Conservation (phyloP, 2,329 filamentous ascomycete genomes). For the Aspergillus pseudoviridinutans region DNA sequence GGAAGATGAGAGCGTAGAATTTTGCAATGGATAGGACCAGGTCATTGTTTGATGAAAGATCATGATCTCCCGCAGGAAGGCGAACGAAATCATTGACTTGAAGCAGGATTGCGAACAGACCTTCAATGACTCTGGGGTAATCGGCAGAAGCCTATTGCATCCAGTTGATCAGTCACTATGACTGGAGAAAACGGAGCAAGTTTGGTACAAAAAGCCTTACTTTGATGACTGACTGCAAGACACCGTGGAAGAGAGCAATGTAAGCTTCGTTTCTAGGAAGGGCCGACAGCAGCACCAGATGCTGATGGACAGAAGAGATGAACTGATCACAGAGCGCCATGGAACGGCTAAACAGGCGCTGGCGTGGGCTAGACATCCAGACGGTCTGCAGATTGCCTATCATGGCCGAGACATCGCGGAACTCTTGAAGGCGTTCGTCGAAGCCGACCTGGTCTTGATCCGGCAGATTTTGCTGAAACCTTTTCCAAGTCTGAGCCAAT, state of each 20-base stretch:
- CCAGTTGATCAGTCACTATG: slow-evolving; percentile 2
- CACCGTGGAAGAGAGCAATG: slow-evolving; percentile 31
- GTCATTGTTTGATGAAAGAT: slow-evolving; percentile 7
- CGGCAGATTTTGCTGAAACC: slow-evolving; percentile 28
- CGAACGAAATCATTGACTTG: slow-evolving; percentile 30
- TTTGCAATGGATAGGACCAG: slow-evolving; percentile 21
- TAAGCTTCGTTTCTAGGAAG: slow-evolving; percentile 27
- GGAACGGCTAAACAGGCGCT: slow-evolving; percentile 22
- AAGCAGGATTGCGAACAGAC: slow-evolving; percentile 29
- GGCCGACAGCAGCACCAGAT: slow-evolving; percentile 22
- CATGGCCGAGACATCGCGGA: slow-evolving; percentile 26
- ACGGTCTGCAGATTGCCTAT: slow-evolving; percentile 24
- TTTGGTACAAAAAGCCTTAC: slow-evolving; percentile 15
- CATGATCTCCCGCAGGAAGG: slow-evolving; percentile 7
- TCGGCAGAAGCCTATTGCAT: slow-evolving; percentile 28
- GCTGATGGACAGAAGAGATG: slow-evolving; percentile 25
- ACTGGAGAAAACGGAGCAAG: not conserved
- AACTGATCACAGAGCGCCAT: slow-evolving; percentile 27
- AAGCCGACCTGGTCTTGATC: slow-evolving; percentile 25
- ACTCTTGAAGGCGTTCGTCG: slow-evolving; percentile 25
- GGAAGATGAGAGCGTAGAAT: slow-evolving; percentile 34
- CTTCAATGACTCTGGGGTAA: slow-evolving; percentile 34
- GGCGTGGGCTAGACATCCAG: slow-evolving; percentile 27
- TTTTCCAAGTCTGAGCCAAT: slow-evolving; percentile 33
- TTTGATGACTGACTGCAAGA: slow-evolving; percentile 35